Percentiles rank a stretch among this genome's conserved stretches.
phyloP scores from a whole-genome alignment of 2,329 filamentous ascomycete genomes.

The Chalaropsis ovoidea region DNA sequence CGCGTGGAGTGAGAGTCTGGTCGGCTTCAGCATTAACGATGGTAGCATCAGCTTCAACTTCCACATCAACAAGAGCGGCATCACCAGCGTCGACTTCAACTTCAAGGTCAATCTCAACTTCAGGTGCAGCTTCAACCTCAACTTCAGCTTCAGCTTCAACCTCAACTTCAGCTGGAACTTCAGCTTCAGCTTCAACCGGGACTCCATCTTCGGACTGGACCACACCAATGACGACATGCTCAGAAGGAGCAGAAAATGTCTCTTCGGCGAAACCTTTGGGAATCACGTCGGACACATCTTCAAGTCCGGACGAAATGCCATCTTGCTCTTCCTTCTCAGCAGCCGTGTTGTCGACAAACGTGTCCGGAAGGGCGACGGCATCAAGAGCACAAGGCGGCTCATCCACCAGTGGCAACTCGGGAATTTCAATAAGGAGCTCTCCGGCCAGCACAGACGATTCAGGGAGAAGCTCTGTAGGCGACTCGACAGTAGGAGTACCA shows the following conservation, averaged over 20 bases:
- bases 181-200: background rate
- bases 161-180: background rate
- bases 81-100: background rate
- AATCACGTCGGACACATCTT: slow-evolving; percentile 27
- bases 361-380: background rate
- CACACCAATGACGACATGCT: background rate
- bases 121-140: background rate
- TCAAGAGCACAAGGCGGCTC: background rate
- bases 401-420: background rate
- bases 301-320: background rate
- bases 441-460: no score
- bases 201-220: no score
- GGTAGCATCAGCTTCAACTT: background rate
- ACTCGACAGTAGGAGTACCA: background rate
- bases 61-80: background rate
- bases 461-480: background rate
- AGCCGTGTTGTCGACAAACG: background rate
- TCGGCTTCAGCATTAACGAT: slow-evolving; percentile 1
- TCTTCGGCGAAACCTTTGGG: slow-evolving; percentile 33
- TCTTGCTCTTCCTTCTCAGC: background rate
- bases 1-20: slow-evolving; percentile 13
- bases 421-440: no score
- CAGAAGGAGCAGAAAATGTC: background rate
- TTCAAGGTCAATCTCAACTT: background rate
- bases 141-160: background rate